Evolutionary conservation across 108 stramenopile genomes (phyloP).

Genomic region (Heterococcus sp.): DNA sequence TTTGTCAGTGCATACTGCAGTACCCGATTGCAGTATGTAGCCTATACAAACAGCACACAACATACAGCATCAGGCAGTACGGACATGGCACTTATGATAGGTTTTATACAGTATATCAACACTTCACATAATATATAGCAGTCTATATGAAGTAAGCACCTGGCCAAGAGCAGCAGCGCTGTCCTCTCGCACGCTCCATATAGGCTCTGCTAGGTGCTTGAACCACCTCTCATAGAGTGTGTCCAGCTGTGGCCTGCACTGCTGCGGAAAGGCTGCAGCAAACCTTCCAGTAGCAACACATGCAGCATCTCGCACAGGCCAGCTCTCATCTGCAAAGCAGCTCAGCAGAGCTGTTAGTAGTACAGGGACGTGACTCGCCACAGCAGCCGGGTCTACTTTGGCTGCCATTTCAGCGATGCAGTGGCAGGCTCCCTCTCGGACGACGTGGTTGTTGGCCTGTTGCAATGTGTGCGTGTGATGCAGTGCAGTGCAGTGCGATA

Average conservation of each 20-base stretch:
- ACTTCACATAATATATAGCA: too few relatives aligned
- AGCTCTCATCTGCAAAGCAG: slow-evolving; percentile 94
- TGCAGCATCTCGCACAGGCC: slow-evolving; percentile 96
- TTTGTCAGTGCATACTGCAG: too few relatives aligned
- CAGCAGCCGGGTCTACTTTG: slow-evolving; percentile 54
- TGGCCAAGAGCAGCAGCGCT: slow-evolving; percentile 88
- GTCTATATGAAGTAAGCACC: too few relatives aligned
- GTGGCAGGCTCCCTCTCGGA: slow-evolving; percentile 92
- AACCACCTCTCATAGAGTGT: slow-evolving; percentile 83
- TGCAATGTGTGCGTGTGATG: background rate
- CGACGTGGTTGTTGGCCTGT: slow-evolving; percentile 83
- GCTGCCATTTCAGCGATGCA: slow-evolving; percentile 88
- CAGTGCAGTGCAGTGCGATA: background rate
- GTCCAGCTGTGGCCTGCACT: slow-evolving; percentile 72
- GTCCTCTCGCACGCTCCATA: slow-evolving; percentile 91
- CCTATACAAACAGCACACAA: too few relatives aligned
- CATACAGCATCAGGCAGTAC: too few relatives aligned
- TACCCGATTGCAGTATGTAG: too few relatives aligned
- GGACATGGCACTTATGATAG: too few relatives aligned
- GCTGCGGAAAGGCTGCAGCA: slow-evolving; percentile 57
- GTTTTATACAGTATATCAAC: too few relatives aligned
- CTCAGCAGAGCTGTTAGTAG: slow-evolving; percentile 77
- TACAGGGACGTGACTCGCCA: slow-evolving; percentile 39
- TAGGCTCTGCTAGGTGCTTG: slow-evolving; percentile 89
- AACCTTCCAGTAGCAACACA: slow-evolving; percentile 88